Evolutionary conservation across 768 basidiomycete genomes (phyloP), one percentile per base, ranked within the genome.

Genomic region (Pseudohyphozyma bogoriensis): DNA sequence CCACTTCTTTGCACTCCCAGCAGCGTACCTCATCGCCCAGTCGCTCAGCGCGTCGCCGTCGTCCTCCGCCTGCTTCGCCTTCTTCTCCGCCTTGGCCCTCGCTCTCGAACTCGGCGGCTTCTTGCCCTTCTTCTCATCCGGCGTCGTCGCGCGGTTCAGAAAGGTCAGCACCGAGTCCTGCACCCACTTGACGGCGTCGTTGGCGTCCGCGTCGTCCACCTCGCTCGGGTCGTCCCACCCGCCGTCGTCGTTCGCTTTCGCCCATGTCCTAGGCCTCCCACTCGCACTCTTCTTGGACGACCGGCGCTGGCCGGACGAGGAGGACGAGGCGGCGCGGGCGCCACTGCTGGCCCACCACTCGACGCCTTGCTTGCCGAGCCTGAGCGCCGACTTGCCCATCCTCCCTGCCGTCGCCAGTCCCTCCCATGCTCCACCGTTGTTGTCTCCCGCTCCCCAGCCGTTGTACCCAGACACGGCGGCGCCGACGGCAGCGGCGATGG

Each of bases 61-160:
- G 7, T 60, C 46, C 58, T 42, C 56, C 13, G 47, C 58, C 46
- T 59, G 47, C 58, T 64, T 57, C 36, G 58, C 63, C 29, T 52
- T 45, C 7, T 28, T 33, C 37, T 46, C 31, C 32, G 56, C 39
- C 31, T 53, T 24, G 37, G 20, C 40, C 40, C 24, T 60, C 42
- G 51, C 55, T 59, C 29, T 46, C 55, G n/a, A 56, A 32, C 16
- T 55, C 58, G 9, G 36, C 22, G 16, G 45, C n/a, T 4, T 54
- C 58, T 46, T 51, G 29, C 9, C 9, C 49, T 26, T 11, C 50
- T n/a, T 22, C 31, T 7, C 11, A n/a, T 31, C 2, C 20, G 36
- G 15, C 35, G 42, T 18, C 13, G 9, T 40, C 29, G 18, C 51
- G 7, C 9, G 15, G 28, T 26, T 7, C 15, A 35, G 22, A 26